Evolutionary conservation across 2,329 filamentous ascomycete species (phyloP), one percentile per base, ranked within the genome.

Genomic region (Fonsecaea pedrosoi): DNA sequence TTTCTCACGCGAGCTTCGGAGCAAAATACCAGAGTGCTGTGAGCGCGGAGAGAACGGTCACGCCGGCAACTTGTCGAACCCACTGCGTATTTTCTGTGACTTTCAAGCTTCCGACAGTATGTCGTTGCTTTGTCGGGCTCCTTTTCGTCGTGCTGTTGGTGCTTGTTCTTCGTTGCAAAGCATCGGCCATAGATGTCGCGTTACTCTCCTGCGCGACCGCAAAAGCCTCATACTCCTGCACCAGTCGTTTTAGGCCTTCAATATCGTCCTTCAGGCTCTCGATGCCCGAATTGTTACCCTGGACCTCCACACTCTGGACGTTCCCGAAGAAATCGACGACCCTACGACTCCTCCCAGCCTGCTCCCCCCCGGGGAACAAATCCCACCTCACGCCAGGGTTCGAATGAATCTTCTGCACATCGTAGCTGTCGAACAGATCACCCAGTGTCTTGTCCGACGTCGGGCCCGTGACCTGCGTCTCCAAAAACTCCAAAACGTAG

Each of bases 311-410:
- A 73, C 94, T 96, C 78, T 99, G 95, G 13, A 98, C 93, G 77
- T 98, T 99, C 30, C 95, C 95, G 71, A 99, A 98, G 80, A 99
- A 99, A 77, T 99, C 95, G 74, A 96, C 96, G 48, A 99, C 88
- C 35, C 95, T 85, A 50, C 94, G 88, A 72, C 90, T 87, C 62
- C 94, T 86, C 0, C 92, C 94, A 9, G 86, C 89, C 7, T 88
- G 83, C 73, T 93, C 91, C 6, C 92, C 94, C 10, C 93, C 94
- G 0, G 86, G 88, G 78, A 99, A 98, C n/a, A 99, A 81, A 77
- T 99, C 95, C 83, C 96, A 98, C 66, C 95, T 87, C 21, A 99
- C 89, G 40, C 95, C 95, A 0, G 95, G 93, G 72, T 94, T 87
- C 1, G 91, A 95, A 78, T 98, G 94, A 58, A 99, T 98, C 83